A percentile compares a stretch with the other conserved stretches of the same genome.
phyloP scores from a whole-genome alignment of 2,329 filamentous ascomycete genomes.

The Helminthosporium solani region DNA sequence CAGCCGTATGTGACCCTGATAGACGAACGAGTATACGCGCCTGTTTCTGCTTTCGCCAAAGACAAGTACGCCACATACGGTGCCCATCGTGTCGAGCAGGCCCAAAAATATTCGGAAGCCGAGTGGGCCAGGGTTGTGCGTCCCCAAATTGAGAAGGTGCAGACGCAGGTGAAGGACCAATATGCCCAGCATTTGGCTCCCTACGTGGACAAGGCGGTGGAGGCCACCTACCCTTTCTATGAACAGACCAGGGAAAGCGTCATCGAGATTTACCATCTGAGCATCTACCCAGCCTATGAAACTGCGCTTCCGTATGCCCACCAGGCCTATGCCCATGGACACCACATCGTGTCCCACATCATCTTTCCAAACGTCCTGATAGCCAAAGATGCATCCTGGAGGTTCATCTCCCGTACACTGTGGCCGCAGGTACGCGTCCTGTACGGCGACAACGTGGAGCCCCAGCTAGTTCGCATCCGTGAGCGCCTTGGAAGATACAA shows the following conservation, averaged over 20 bases:
- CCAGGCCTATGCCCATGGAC: conserved; percentile 66
- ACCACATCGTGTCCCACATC: conserved; percentile 66
- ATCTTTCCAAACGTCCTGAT: conserved; percentile 71
- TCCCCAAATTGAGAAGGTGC: conserved; percentile 70
- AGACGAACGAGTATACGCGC: conserved; percentile 65
- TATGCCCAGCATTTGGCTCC: conserved; percentile 74
- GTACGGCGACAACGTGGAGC: conserved; percentile 91
- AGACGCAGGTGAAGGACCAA: conserved; percentile 59
- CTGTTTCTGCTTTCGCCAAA: conserved; percentile 65
- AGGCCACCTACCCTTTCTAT: conserved; percentile 70
- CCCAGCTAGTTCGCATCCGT: conserved; percentile 88
- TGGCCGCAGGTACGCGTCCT: conserved; percentile 79
- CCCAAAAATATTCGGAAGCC: conserved; percentile 62
- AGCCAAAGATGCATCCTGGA: conserved; percentile 67
- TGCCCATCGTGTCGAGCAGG: conserved; percentile 69
- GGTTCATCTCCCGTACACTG: conserved; percentile 72
- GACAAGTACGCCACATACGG: conserved; percentile 66
- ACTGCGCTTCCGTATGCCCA: conserved; percentile 72
- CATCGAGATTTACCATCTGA: conserved; percentile 67
- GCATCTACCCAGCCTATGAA: conserved; percentile 73
- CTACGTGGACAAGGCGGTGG: conserved; percentile 64
- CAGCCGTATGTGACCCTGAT: conserved; percentile 68
- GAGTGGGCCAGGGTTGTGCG: conserved; percentile 80
- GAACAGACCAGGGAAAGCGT: conserved; percentile 63
- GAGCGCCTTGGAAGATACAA: conserved; percentile 80